These are phyloP conservation scores for Quercus gilva DNA, from an alignment of 306 rosid species.

Conservation along the genomic window DNA sequence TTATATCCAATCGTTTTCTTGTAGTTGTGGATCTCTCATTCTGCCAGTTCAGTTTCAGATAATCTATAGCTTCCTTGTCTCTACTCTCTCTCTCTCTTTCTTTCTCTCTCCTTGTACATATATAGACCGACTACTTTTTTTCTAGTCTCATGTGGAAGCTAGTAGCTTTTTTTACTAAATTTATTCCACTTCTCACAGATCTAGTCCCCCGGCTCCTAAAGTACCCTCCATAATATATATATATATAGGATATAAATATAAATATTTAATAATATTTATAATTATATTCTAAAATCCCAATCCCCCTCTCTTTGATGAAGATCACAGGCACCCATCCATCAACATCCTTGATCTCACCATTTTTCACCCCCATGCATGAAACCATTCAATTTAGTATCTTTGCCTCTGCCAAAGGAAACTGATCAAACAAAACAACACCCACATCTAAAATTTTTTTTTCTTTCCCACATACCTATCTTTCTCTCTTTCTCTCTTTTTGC, in stretches of 20 bases:
- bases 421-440: constrained; percentile 7
- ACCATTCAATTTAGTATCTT: constrained; percentile 58
- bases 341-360: constrained; percentile 25
- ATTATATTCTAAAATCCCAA: constrained; percentile 30
- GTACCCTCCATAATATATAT: constrained; percentile 27
- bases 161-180: constrained; percentile 19
- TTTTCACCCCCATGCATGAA: constrained; percentile 61
- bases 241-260: background rate
- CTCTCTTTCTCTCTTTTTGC: background rate
- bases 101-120: background rate
- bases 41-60: constrained; percentile 52
- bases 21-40: constrained; percentile 32
- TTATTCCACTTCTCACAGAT: constrained; percentile 61
- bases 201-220: constrained; percentile 27
- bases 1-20: constrained; percentile 26
- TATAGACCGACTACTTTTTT: constrained; percentile 30
- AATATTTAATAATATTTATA: background rate
- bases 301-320: constrained; percentile 56
- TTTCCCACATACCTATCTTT: constrained; percentile 2
- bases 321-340: constrained; percentile 69
- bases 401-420: constrained; percentile 65
- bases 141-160: constrained; percentile 5
- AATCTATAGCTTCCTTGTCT: constrained; percentile 26
- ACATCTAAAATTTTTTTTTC: background rate
- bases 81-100: constrained; percentile 4